phyloP scores from a whole-genome alignment of 768 basidiomycete genomes.

The Gloeopeniophorella convolvens region DNA sequence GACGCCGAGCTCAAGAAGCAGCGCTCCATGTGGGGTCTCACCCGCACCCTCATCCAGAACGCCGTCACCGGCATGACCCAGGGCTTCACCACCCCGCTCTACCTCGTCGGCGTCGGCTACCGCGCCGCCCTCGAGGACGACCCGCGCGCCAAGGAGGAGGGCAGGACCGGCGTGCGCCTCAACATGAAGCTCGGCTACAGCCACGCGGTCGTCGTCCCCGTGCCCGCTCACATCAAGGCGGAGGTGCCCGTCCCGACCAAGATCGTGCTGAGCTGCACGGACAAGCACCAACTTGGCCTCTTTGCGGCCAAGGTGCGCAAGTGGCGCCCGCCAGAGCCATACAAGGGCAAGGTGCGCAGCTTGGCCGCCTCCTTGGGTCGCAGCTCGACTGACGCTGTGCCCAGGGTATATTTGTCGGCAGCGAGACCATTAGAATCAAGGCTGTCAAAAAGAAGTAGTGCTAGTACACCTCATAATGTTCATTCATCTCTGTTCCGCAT shows the following conservation, averaged over 20 bases:
- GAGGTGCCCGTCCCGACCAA: conserved; percentile 79
- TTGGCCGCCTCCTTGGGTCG: neutral
- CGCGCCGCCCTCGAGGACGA: conserved; percentile 81
- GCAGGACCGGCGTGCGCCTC: conserved; percentile 58
- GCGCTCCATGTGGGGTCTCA: conserved; percentile 92
- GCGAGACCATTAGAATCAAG: conserved; percentile 87
- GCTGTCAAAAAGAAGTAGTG: conserved; percentile 92
- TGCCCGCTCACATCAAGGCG: conserved; percentile 76
- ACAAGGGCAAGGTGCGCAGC: conserved; percentile 87
- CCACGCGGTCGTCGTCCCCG: conserved; percentile 75
- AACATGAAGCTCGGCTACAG: conserved; percentile 93
- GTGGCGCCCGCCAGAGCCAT: conserved; percentile 89
- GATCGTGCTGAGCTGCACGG: conserved; percentile 73
- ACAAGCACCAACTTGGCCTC: conserved; percentile 83
- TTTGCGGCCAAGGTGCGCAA: conserved; percentile 83
- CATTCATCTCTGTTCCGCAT: neutral
- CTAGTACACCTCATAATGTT: conserved; percentile 2
- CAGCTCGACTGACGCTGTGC: conserved; percentile 1
- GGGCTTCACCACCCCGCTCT: conserved; percentile 77
- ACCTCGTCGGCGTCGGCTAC: conserved; percentile 94
- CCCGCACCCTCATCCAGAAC: conserved; percentile 82
- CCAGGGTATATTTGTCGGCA: conserved; percentile 91
- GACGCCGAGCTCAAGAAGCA: conserved; percentile 68
- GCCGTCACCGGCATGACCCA: conserved; percentile 86
- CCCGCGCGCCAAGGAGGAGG: conserved; percentile 49